Evolutionary conservation across 345 rosid genomes (phyloP).

Genomic region (Crucihimalaya himalaica): DNA sequence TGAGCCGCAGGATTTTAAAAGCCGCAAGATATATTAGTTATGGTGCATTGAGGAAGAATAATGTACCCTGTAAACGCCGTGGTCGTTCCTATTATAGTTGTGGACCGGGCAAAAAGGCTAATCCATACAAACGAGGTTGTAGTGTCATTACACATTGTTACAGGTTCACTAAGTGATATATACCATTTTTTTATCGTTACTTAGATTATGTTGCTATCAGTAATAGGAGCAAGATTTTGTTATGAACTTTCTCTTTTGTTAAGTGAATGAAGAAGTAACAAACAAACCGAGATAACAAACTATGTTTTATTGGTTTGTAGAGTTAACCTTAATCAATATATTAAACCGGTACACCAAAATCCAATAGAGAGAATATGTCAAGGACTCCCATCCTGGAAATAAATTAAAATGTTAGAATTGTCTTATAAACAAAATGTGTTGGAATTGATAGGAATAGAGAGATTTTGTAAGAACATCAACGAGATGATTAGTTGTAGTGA

Average conservation of each 20-base stretch:
- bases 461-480: too few relatives aligned
- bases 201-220: not conserved
- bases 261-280: not conserved
- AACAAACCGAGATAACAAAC: not conserved
- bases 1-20: constrained; percentile 19
- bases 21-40: constrained; percentile 47
- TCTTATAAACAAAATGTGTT: not conserved
- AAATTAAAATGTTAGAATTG: not conserved
- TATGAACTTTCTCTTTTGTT: not conserved
- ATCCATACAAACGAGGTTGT: constrained; percentile 52
- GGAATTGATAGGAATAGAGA: not conserved
- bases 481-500: too few relatives aligned
- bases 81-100: constrained; percentile 52
- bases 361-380: not conserved
- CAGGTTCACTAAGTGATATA: constrained; percentile 18
- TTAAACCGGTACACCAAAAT: not conserved
- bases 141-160: constrained; percentile 43
- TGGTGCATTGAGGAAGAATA: constrained; percentile 31
- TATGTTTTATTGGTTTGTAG: not conserved
- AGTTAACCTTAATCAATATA: not conserved
- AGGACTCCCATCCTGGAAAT: not conserved
- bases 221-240: not conserved
- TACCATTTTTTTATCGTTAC: not conserved
- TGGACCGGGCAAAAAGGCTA: constrained; percentile 28
- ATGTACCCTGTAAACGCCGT: constrained; percentile 43